Base-by-base conservation (phyloP, 331 rosid genomes). In the Stylosanthes scabra region DNA sequence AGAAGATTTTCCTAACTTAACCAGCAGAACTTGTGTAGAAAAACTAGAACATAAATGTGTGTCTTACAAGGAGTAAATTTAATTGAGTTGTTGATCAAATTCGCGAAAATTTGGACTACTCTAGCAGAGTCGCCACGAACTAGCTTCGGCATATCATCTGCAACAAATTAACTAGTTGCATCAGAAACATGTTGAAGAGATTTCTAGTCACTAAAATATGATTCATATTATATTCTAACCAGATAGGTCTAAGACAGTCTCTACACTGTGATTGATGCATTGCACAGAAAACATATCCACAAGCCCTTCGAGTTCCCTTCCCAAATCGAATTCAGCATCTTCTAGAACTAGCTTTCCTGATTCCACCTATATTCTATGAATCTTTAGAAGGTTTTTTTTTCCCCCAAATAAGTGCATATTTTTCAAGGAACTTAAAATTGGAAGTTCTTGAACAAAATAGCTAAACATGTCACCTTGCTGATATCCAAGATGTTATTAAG, bases 261-360 rank as follows among this genome's bases (percentile, higher is more conserved):
- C 99, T 78, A 95, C 97, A 67, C 76, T 92, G 75, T 95, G 96
- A 80, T 92, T 92, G 67, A 90, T 83, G 86, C 99, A 86, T 46
- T 95, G 99, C 84, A 92, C 99, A 27, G 99, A 95, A 76, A 95
- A 95, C 97, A 95, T 90, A 82, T 95, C 99, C 14, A 90, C 90
- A 56, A 95, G 93, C 45, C 99, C 99, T 84, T 95, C 99, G 49
- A 95, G 99, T 76, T 95, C 99, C 75, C 96, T 79, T 71, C 93
- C 97, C 79, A 95, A 79, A 70, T 95, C 96, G 77, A 95, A 95
- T 66, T 95, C 99, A 1, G 97, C 88, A 74, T 92, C 97, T 86
- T 95, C 99, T 78, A 95, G 79, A 69, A 92, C 92, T 62, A 95
- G 74, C 76, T 95, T 95, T 83, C 99, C 99, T 11, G 99, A 95